Evolutionary conservation across 2,329 filamentous ascomycete genomes (phyloP), one percentile per base, ranked within the genome.

Genomic region (Didymella sp.): DNA sequence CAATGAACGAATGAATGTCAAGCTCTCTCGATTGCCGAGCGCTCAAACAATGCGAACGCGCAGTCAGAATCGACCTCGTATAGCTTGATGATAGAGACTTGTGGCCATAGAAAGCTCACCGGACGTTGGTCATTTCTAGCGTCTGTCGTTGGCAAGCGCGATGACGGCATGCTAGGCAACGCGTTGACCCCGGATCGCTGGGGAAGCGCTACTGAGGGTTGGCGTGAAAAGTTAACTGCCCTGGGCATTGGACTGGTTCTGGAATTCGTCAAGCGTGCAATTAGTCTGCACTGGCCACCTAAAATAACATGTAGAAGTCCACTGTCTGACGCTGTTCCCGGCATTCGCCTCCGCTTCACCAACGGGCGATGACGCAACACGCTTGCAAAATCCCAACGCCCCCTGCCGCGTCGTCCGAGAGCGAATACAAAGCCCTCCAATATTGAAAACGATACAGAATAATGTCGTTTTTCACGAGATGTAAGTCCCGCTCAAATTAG

Each of bases 141-240:
- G 24, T 27, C 17, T 40, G 9, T 46, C 24, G 21, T 8, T 42
- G 49, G 59, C 56, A 66, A 41, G 56, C 38, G 47, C 63, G 48
- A 66, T 66, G 65, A 64, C 63, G 60, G 58, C 60, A 63, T 59
- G 22, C 49, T 19, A 15, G 33, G 33, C 33, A 37, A 37, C 33
- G 33, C 30, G 56, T 61, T 54, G 41, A 50, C 52, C 57, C 55
- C 62, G 56, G 63, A 63, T 66, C 47, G 49, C 40, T 37, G 45
- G 48, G 56, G 58, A 56, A 57, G 41, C 52, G 21, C 47, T 55
- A 60, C 37, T 33, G 25, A 31, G 37, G 38, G 35, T 51, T 53
- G 50, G 45, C 40, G 45, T 49, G 49, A 54, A 53, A 45, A 45
- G 24, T 33, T 40, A 41, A 27, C 42, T 22, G 41, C 50, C 27